A percentile compares a stretch with the other conserved stretches of the same genome.
Conservation (phyloP, 441 rosid genomes). For the Adansonia gregorii region DNA sequence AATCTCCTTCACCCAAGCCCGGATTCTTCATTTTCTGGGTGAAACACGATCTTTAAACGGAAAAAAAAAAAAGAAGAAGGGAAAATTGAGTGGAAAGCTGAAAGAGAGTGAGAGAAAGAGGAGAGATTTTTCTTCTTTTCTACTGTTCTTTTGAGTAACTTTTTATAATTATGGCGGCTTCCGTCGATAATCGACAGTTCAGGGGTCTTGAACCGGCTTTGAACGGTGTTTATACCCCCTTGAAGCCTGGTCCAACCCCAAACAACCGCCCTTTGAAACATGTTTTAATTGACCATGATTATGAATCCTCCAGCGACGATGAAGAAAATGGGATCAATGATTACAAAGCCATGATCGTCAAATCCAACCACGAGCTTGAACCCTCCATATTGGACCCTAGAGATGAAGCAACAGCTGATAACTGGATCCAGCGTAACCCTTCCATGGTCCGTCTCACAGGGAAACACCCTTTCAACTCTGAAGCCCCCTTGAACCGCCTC, state of each 20-base stretch:
- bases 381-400: slow-evolving; percentile 61
- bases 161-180: slow-evolving; percentile 63
- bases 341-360: slow-evolving; percentile 48
- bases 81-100: background rate
- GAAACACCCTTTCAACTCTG: slow-evolving; percentile 88
- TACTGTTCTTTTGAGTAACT: too few relatives aligned
- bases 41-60: background rate
- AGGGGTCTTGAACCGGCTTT: slow-evolving; percentile 48
- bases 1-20: background rate
- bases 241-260: slow-evolving; percentile 40
- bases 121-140: background rate
- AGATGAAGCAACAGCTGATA: slow-evolving; percentile 73
- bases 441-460: slow-evolving; percentile 89
- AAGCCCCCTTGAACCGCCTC: slow-evolving; percentile 69
- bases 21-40: background rate
- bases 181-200: slow-evolving; percentile 77
- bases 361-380: slow-evolving; percentile 64
- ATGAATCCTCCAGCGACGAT: slow-evolving; percentile 57
- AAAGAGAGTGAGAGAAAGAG: background rate
- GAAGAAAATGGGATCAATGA: slow-evolving; percentile 50
- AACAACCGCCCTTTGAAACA: slow-evolving; percentile 39
- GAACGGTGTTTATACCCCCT: slow-evolving; percentile 55
- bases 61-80: background rate
- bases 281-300: background rate
- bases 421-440: slow-evolving; percentile 77